Evolutionary conservation across 768 basidiomycete species (phyloP).

Genomic region (Boletellus emodensis): DNA sequence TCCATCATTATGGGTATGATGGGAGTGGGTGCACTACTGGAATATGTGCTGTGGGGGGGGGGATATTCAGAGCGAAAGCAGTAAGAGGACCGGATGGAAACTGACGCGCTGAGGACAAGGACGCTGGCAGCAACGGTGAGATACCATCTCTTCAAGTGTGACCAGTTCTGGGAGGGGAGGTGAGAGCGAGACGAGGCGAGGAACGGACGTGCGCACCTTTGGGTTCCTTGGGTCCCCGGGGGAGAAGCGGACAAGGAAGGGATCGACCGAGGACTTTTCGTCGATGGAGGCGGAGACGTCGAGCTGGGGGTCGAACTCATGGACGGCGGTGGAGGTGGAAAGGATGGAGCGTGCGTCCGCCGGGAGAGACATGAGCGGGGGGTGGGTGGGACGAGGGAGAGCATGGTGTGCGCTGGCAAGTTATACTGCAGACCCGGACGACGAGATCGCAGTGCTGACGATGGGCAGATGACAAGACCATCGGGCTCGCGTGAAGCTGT

Average conservation of each 20-base stretch:
- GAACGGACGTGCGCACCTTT: slow-evolving; percentile 31
- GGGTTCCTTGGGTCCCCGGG: slow-evolving; percentile 44
- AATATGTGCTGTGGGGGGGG: slow-evolving; percentile 46
- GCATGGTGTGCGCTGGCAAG: background rate
- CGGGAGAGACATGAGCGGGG: slow-evolving; percentile 9
- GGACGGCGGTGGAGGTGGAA: slow-evolving; percentile 13
- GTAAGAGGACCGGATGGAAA: background rate
- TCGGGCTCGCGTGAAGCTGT: background rate
- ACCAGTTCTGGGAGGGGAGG: slow-evolving; percentile 44
- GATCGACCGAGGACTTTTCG: slow-evolving; percentile 21
- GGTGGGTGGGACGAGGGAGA: background rate
- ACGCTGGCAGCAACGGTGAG: slow-evolving; percentile 46
- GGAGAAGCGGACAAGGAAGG: slow-evolving; percentile 30
- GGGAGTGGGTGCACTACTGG: slow-evolving; percentile 56
- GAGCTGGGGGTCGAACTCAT: slow-evolving; percentile 11
- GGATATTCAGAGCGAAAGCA: background rate
- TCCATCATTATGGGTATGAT: slow-evolving; percentile 41
- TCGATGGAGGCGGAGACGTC: slow-evolving; percentile 6
- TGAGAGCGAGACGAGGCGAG: background rate
- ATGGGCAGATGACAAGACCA: slow-evolving; percentile 4
- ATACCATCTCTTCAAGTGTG: slow-evolving; percentile 43
- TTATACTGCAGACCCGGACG: slow-evolving; percentile 10
- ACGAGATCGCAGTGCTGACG: slow-evolving; percentile 18
- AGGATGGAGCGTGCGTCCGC: slow-evolving; percentile 13
- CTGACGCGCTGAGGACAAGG: slow-evolving; percentile 54